Evolutionary conservation across 2,329 filamentous ascomycete species (phyloP), one percentile per base, ranked within the genome.

Genomic region (Aspergillus carbonarius): DNA sequence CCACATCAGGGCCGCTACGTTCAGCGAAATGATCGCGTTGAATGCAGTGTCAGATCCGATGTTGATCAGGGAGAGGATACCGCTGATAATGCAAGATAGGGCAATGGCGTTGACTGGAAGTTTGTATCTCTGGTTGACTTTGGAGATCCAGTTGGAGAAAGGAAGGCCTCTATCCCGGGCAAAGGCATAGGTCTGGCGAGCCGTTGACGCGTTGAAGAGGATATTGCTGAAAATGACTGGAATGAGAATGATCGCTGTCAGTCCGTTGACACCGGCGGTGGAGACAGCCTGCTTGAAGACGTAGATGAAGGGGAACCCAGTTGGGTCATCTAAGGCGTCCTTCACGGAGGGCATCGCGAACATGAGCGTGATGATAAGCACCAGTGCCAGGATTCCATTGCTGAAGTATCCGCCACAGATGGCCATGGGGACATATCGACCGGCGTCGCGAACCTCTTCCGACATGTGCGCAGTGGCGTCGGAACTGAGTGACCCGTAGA

Each of bases 31-130:
- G 54, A 84, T 81, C 54, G 78, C 79, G 64, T 82, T 80, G 68
- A 84, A 82, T 6, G 82, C 82, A 5, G 78, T 74, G 5, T 74
- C 63, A 5, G 79, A 82, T 20, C 80, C 81, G 44, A 84, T 79
- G 66, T 82, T 82, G 69, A 84, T 83, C 6, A 82, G 68, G 0
- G 76, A 77, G 7, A 82, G 68, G 4, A 81, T 67, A 1, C 67
- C 64, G 44, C 64, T 70, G 60, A 76, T 69, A 1, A 64, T 30
- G 42, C 70, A 68, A 3, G 72, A 73, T 1, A 74, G 50, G 1
- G 58, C 63, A 23, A 76, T 71, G 0, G 80, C 72, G 48, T 77
- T 77, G 1, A 78, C 67, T 1, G 80, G 81, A 35, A 82, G 74
- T 39, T 76, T 71, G 56, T 69, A 72, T 18, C 63, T 66, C 1